These are phyloP conservation scores for Suillus occidentalis DNA, from an alignment of 768 basidiomycete species.

Conservation along the genomic window DNA sequence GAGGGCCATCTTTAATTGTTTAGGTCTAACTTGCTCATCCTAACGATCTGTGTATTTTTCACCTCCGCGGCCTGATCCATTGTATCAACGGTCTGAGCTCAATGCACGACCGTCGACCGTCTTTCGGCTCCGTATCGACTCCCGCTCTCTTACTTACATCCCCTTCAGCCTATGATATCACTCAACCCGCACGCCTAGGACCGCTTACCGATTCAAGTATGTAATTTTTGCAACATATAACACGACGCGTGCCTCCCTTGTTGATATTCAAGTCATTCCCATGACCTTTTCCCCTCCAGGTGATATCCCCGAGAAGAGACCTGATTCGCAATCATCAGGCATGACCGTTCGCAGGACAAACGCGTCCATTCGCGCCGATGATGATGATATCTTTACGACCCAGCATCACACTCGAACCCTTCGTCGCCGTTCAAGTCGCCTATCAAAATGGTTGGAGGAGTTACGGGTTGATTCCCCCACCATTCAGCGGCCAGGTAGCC, in stretches of 20 bases:
- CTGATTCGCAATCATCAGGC: constrained; percentile 30
- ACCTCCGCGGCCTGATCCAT: neutral
- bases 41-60: neutral
- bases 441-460: constrained; percentile 47
- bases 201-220: constrained; percentile 19
- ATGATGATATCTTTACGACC: constrained; percentile 12
- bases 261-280: constrained; percentile 2
- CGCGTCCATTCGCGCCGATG: constrained; percentile 22
- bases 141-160: constrained; percentile 15
- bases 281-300: constrained; percentile 18
- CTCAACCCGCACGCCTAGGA: neutral
- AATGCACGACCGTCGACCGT: constrained; percentile 1
- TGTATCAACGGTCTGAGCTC: neutral
- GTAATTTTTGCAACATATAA: constrained; percentile 16
- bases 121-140: constrained; percentile 19
- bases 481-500: constrained; percentile 13
- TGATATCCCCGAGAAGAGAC: constrained; percentile 14
- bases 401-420: constrained; percentile 14
- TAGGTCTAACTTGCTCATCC: constrained; percentile 1
- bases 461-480: constrained; percentile 30
- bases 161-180: constrained; percentile 23
- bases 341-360: constrained; percentile 28
- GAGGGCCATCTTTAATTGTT: neutral
- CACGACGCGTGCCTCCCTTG: constrained; percentile 39
- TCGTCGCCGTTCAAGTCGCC: constrained; percentile 38